Percentiles rank a stretch among this genome's conserved stretches.
Evolutionary conservation across 1,284 basidiomycete genomes (phyloP).

Genomic region (Sanguinoderma infundibulare): DNA sequence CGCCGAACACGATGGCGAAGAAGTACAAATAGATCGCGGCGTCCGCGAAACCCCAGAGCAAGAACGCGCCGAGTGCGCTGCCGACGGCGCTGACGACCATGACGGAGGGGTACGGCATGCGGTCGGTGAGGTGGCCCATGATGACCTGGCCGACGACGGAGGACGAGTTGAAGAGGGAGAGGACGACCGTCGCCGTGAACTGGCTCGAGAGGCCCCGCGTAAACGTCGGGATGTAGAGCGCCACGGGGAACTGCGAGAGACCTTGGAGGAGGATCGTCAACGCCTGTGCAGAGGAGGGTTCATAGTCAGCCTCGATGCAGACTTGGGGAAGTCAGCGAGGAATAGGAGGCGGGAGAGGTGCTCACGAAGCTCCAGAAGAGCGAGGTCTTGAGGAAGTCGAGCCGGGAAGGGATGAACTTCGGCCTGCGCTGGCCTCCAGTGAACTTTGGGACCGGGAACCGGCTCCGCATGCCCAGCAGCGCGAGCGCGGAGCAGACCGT

Average conservation of each 20-base stretch:
- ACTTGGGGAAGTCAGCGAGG: too few species aligned
- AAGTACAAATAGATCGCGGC: conserved; percentile 29
- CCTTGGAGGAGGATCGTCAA: conserved; percentile 30
- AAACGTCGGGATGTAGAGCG: conserved; percentile 34
- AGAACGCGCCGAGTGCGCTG: conserved; percentile 31
- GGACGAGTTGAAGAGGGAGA: conserved; percentile 33
- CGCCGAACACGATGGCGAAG: conserved; percentile 35
- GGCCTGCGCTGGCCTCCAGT: conserved; percentile 21
- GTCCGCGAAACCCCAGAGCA: conserved; percentile 34
- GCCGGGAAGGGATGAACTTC: conserved; percentile 27
- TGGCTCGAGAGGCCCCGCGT: conserved; percentile 26
- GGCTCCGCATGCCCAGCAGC: conserved; percentile 28
- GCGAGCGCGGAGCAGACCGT: conserved; percentile 25
- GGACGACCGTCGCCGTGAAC: conserved; percentile 29
- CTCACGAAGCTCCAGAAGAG: conserved; percentile 33
- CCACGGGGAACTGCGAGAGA: conserved; percentile 34
- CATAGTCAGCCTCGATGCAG: neutral
- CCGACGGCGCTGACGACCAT: conserved; percentile 29
- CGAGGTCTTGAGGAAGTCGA: conserved; percentile 29
- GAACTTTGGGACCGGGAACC: conserved; percentile 30
- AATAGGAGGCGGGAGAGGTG: neutral
- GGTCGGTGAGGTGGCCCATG: conserved; percentile 31
- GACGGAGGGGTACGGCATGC: conserved; percentile 31
- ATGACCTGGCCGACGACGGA: conserved; percentile 31
- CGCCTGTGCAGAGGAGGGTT: conserved; percentile 8